Conservation (phyloP, 148 eudicot genomes). For the Euryodendron excelsum region DNA sequence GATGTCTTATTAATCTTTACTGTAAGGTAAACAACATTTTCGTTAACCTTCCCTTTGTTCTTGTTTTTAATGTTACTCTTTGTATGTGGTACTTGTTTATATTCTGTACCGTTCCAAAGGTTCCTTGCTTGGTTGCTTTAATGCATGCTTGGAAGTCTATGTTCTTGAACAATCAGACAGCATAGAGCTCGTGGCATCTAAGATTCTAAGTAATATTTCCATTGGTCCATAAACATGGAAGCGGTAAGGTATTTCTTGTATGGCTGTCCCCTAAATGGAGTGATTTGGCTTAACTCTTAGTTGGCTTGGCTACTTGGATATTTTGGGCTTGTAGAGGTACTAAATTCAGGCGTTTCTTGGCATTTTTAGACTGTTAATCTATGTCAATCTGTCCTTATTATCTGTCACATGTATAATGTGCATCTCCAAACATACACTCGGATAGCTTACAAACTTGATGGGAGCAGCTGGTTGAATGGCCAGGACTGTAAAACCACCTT, state of each 20-base stretch:
- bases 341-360: background rate
- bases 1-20: conserved; percentile 89
- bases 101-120: background rate
- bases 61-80: background rate
- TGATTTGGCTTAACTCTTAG: background rate
- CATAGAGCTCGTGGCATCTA: background rate
- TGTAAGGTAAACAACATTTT: conserved; percentile 55
- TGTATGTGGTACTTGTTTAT: background rate
- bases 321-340: background rate
- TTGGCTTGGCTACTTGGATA: background rate
- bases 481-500: no score
- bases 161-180: background rate
- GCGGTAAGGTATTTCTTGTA: background rate
- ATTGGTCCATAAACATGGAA: background rate
- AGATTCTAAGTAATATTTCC: conserved; percentile 1
- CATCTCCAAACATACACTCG: no score
- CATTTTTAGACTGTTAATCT: background rate
- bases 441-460: no score
- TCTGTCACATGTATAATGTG: background rate
- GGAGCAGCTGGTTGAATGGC: no score
- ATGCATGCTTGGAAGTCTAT: background rate
- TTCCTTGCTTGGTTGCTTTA: conserved; percentile 8
- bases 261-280: background rate
- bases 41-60: background rate
- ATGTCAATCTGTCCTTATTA: background rate